phyloP scores from a whole-genome alignment of 2,329 filamentous ascomycete species.

The Fusarium globosum region DNA sequence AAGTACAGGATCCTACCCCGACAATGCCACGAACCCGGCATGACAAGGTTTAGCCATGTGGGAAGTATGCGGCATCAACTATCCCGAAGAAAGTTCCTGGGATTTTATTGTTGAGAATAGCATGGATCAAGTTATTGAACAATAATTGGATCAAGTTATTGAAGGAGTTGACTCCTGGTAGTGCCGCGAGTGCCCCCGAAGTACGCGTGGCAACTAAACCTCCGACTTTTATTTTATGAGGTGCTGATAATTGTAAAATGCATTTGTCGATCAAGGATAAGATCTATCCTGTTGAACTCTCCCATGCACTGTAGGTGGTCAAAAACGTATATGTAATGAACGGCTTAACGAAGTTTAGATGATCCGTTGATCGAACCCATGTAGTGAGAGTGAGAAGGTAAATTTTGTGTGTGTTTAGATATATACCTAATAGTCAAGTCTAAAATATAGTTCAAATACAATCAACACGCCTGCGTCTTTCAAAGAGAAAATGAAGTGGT shows the following conservation, averaged over 20 bases:
- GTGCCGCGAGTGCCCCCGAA: conserved; percentile 34
- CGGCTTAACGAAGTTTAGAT: neutral
- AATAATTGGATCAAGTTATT: conserved; percentile 42
- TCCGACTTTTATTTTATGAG: conserved; percentile 25
- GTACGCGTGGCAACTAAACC: conserved; percentile 28
- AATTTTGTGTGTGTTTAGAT: neutral
- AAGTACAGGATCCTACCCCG: conserved; percentile 46
- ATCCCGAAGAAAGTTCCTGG: conserved; percentile 24
- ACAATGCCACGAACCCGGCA: conserved; percentile 59
- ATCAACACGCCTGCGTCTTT: neutral
- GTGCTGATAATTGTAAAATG: conserved; percentile 15
- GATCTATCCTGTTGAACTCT: conserved; percentile 27
- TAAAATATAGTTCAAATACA: neutral
- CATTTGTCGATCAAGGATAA: conserved; percentile 31
- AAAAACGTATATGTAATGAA: neutral
- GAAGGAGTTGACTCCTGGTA: conserved; percentile 25
- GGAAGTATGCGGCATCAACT: conserved; percentile 49
- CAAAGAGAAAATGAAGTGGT: neutral
- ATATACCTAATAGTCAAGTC: neutral
- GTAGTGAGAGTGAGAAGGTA: neutral
- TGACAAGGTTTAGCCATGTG: conserved; percentile 57
- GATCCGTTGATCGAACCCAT: neutral
- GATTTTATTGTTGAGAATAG: conserved; percentile 13
- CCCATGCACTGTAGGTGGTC: too few species aligned
- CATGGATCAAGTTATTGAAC: conserved; percentile 20